Evolutionary conservation across 495 filamentous ascomycete species (phyloP).

Genomic region (Penicillium argentinense): DNA sequence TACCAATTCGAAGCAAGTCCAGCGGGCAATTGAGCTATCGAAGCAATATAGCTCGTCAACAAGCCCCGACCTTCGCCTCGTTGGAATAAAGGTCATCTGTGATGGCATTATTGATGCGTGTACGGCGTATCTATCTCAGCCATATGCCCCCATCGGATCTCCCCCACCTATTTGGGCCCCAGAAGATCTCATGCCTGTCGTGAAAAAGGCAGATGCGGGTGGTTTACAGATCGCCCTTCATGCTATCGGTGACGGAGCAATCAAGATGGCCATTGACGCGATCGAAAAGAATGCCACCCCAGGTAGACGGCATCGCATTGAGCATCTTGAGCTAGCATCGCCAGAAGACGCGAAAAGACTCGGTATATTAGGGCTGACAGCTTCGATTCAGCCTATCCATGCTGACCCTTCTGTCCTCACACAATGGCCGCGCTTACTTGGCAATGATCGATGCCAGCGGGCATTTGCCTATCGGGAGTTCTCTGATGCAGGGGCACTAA

Average conservation of each 20-base stretch:
- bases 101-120: conserved; percentile 61
- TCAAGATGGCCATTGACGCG: conserved; percentile 52
- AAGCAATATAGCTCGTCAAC: neutral
- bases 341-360: conserved; percentile 50
- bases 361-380: conserved; percentile 56
- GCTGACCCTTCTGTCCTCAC: conserved; percentile 50
- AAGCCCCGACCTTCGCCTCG: conserved; percentile 42
- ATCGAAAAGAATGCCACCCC: conserved; percentile 33
- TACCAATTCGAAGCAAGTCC: conserved; percentile 49
- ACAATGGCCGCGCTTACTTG: conserved; percentile 2
- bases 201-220: conserved; percentile 22
- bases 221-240: conserved; percentile 62
- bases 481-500: conserved; percentile 46
- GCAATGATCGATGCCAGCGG: conserved; percentile 43
- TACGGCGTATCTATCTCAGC: conserved; percentile 56
- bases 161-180: conserved; percentile 12
- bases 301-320: conserved; percentile 55
- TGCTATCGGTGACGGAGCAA: conserved; percentile 62
- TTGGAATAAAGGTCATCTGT: conserved; percentile 58
- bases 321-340: conserved; percentile 61
- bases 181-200: neutral
- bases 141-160: conserved; percentile 34
- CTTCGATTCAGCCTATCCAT: conserved; percentile 65
- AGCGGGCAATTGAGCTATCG: conserved; percentile 52
- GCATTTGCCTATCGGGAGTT: conserved; percentile 66